Conservation (phyloP, 2,329 filamentous ascomycete genomes). For the Coniosporium tulheliwenetii region DNA sequence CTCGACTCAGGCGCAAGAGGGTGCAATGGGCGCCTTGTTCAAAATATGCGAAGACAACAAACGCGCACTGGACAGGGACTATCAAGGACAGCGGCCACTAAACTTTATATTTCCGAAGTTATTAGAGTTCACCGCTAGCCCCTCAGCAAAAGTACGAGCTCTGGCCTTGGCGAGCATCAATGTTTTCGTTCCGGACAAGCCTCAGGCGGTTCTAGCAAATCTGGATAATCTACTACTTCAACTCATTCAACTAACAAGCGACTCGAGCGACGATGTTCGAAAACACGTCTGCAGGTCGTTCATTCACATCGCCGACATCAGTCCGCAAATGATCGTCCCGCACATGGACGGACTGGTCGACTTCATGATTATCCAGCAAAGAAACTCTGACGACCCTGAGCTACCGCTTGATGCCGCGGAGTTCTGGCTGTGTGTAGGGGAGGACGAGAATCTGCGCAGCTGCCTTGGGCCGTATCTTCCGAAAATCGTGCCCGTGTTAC, state of each 20-base stretch:
- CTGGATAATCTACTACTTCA: slow-evolving; percentile 70
- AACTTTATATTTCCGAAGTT: slow-evolving; percentile 82
- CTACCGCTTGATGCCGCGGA: slow-evolving; percentile 89
- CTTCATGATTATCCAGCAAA: slow-evolving; percentile 84
- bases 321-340: slow-evolving; percentile 78
- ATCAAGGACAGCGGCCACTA: slow-evolving; percentile 76
- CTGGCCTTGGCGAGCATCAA: slow-evolving; percentile 77
- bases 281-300: slow-evolving; percentile 89
- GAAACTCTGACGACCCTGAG: slow-evolving; percentile 66
- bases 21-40: slow-evolving; percentile 78
- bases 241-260: slow-evolving; percentile 66
- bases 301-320: slow-evolving; percentile 77
- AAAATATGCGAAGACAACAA: slow-evolving; percentile 97
- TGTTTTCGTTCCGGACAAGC: slow-evolving; percentile 74
- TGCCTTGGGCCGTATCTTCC: slow-evolving; percentile 61
- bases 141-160: slow-evolving; percentile 60
- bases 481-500: slow-evolving; percentile 77
- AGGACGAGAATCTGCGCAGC: slow-evolving; percentile 66
- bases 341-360: slow-evolving; percentile 80
- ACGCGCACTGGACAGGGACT: slow-evolving; percentile 70
- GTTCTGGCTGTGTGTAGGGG: slow-evolving; percentile 90
- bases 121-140: slow-evolving; percentile 68
- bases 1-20: slow-evolving; percentile 64
- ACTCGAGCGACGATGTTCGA: slow-evolving; percentile 66
- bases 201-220: slow-evolving; percentile 64